Evolutionary conservation across 768 basidiomycete genomes (phyloP), one percentile per base, ranked within the genome.

Genomic region (Xerocomus potaroensis): DNA sequence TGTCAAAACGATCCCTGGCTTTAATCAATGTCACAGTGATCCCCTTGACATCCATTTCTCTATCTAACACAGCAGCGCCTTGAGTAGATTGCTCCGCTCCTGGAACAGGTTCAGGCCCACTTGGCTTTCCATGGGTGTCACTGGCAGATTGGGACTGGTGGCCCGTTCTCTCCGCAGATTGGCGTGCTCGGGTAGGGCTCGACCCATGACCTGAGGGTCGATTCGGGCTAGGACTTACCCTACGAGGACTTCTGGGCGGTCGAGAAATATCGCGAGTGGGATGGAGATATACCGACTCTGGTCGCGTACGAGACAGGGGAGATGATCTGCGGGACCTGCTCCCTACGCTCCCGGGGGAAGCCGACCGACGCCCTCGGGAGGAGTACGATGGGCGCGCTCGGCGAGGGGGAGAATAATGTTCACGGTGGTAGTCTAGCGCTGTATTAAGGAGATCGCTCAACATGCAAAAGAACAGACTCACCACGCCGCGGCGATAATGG

Each of bases 401-500:
- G 18, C 58, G 60, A 39, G 51, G 21, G 14, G 41, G 18, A 5
- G 56, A 43, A 27, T 35, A 38, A 10, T 35, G 34, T 19, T 49
- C 60, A 1, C 24, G 32, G 14, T 52, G 45, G 45, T 53, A n/a
- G 18, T 61, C 60, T 62, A 21, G n/a, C 22, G 27, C 31, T 21
- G 23, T 19, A 3, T 32, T 8, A 16, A 51, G 24, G 55, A 11
- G 29, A 5, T 22, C 22, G 23, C 9, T 27, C 39, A 14, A 41
- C 26, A 43, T 1, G 23, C 30, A 10, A 4, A 29, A 18, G 14
- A 9, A 26, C 8, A 14, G 31, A 41, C 61, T 54, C 51, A 64
- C 61, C 62, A 31, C 59, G 57, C 16, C 59, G 62, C 6, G 61
- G 61, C 4, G 61, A 64, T 26, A 41, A 15, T 33, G 54, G 55